Evolutionary conservation across 768 basidiomycete genomes (phyloP).

Genomic region (Serendipita indica): DNA sequence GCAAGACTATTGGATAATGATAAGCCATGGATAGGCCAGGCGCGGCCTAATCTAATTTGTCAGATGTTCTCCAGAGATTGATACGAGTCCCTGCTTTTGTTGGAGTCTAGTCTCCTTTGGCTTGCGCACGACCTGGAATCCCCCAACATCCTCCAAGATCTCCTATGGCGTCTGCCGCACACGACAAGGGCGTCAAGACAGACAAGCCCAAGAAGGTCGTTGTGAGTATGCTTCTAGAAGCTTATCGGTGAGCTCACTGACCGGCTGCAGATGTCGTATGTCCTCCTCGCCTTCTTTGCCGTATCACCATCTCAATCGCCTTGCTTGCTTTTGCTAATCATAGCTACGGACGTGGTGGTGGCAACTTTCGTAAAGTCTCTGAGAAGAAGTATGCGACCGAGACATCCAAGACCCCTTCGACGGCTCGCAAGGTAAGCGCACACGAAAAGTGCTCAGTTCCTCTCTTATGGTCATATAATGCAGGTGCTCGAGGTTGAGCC

Average conservation of each 20-base stretch:
- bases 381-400: slow-evolving; percentile 3
- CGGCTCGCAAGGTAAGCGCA: too few species aligned
- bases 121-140: too few species aligned
- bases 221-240: not conserved
- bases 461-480: too few species aligned
- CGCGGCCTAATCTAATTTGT: too few species aligned
- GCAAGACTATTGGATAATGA: too few species aligned
- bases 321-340: not conserved
- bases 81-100: too few species aligned
- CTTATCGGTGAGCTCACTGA: not conserved
- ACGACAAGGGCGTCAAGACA: not conserved
- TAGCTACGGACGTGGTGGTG: not conserved
- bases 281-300: not conserved
- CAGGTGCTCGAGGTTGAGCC: not conserved
- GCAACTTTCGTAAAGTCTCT: not conserved
- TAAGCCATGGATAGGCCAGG: too few species aligned
- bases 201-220: not conserved
- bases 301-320: not conserved
- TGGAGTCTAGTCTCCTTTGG: too few species aligned
- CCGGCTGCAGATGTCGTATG: slow-evolving; percentile 1
- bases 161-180: not conserved
- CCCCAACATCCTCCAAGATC: too few species aligned
- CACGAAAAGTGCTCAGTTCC: too few species aligned
- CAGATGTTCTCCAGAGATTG: too few species aligned
- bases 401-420: not conserved